Conservation (phyloP, 495 filamentous ascomycete species). For the Neurospora intermedia region DNA sequence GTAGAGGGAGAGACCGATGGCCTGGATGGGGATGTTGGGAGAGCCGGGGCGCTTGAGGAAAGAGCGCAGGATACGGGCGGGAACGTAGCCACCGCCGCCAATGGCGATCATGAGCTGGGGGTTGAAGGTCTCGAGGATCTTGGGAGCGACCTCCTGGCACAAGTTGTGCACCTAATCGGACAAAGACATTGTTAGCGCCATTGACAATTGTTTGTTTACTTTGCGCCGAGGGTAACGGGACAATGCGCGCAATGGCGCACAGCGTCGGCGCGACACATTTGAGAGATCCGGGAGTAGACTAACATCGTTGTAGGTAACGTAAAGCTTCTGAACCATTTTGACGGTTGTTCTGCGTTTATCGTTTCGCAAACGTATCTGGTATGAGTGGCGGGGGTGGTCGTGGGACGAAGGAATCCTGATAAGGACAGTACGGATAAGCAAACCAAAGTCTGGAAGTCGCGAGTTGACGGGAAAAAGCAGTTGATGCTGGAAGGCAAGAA, state of each 20-base stretch:
- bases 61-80: constrained; percentile 91
- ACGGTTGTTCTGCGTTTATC: constrained; percentile 8
- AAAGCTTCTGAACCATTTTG: constrained; percentile 77
- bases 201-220: background rate
- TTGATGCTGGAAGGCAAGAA: background rate
- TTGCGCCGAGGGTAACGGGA: background rate
- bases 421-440: background rate
- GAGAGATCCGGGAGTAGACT: constrained; percentile 13
- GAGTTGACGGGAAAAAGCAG: background rate
- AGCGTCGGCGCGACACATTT: background rate
- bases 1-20: constrained; percentile 95
- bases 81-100: constrained; percentile 93
- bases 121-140: constrained; percentile 72
- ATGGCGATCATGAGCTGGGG: constrained; percentile 98
- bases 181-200: background rate
- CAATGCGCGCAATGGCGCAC: background rate
- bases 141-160: constrained; percentile 71
- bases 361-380: background rate
- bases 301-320: constrained; percentile 95
- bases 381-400: background rate
- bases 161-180: constrained; percentile 79
- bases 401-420: background rate
- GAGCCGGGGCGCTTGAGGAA: constrained; percentile 86
- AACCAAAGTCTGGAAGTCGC: background rate
- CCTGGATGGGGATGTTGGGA: constrained; percentile 98